Base-by-base conservation (phyloP, 2,329 filamentous ascomycete species). In the Trichophyton simii region DNA sequence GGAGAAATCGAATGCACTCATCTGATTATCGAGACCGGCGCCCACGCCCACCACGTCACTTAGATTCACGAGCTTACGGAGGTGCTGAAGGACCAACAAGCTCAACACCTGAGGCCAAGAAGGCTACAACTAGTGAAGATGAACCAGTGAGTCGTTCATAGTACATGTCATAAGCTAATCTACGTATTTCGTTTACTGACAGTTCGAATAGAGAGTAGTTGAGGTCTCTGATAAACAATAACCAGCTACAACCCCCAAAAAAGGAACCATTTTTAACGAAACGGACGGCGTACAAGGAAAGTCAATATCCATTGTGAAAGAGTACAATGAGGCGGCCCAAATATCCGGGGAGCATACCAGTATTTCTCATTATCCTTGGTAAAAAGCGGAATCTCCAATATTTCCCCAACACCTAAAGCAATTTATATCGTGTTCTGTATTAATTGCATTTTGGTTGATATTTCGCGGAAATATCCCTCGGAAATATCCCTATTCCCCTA, bases 271-370 rank as follows among this genome's bases (percentile, higher is more conserved):
- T 34, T 34, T 55, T 55, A 36, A 55, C 31, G 31, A 55, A 55
- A 55, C 18, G 52, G 52, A 34, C 52, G 52, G 31, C 52, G 52
- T 55, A 55, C 28, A 34, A 55, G 52, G 52, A 55, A n/a, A 31
- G 28, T 34, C 8, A 6, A 36, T 34, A 55, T 55, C 31, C 31
- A 55, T 55, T 55, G 52, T 55, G 52, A 34, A 18, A 55, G 25
- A 34, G 28, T 15, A 5, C 52, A 55, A 55, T 36, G 28, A 55
- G 52, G 28, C 46, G 22, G 46, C 25, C 25, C 22, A 28, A 52
- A 38, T 13, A 13, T 52, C 46, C 46, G 25, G 22, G 46, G 25
- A 52, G 20, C 46, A 52, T 52, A 55, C 18, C 25, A 36, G 9
- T 55, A 34, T 55, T 55, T 55, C 31, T 55, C 25, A 20, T 8